Evolutionary conservation across 805 yeast genomes (phyloP), one percentile per base, ranked within the genome.

Genomic region (Grigorovia jiainica): DNA sequence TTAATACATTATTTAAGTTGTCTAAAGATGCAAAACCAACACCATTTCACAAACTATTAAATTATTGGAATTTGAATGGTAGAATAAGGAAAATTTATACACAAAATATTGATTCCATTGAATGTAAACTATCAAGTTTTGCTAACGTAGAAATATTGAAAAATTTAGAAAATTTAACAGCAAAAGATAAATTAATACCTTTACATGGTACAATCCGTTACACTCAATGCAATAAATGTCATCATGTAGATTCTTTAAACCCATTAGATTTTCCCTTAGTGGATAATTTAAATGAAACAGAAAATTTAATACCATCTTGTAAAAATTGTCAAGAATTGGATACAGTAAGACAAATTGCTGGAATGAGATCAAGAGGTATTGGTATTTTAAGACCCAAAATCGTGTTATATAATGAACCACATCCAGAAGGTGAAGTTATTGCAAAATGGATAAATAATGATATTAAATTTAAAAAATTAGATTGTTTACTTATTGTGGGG

Each of bases 361-460:
- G 95, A 48, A 64, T 84, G 64, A 78, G 79, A 51, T 65, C 65
- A 41, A 89, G 64, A 68, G 87, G 73, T 1, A 55, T 72, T 5
- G 87, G 87, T 3, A 65, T 71, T 39, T 54, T 80, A 33, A 66
- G 85, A 45, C 87, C 87, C 2, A 64, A 82, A 49, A 76, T 80
- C 23, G 83, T 80, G 2, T 58, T 80, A 8, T 80, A 89, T 67
- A 71, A 84, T 66, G 86, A 87, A 52, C 69, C 71, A 43, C 84
- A 87, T 55, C 95, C 95, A 1, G 95, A 87, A 57, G 87, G 92
- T 47, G 95, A 90, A 36, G 75, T 81, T 23, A 86, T 87, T 38
- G 95, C 95, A 0, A 75, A 77, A 40, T 75, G 83, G 4, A 73
- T 87, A 5, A 81, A 81, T 15, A 49, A 69, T 2, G 96, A 87